Base-by-base conservation (phyloP, 129 eudicot species). In the Pittosporum tobira region DNA sequence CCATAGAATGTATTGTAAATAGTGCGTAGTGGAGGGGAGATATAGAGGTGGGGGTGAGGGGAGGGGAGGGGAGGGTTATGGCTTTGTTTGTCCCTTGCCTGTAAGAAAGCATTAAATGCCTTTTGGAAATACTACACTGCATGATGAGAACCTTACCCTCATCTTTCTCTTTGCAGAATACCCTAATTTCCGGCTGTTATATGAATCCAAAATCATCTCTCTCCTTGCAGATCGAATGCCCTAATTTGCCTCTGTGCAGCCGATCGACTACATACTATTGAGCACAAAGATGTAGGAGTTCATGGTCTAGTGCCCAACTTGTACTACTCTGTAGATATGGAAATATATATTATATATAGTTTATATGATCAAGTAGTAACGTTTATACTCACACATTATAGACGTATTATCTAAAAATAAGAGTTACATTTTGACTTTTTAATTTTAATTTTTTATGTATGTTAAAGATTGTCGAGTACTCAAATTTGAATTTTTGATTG, bases 101-200 rank as follows among this genome's bases (percentile, higher is more conserved):
- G 76, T 44, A 57, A n/a, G n/a, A n/a, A 55, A 8, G 60, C 66
- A 71, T 71, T 71, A n/a, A 71, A 43, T 71, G 70, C 30, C 18
- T 55, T 67, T 67, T 67, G 73, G 66, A 65, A 67, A 57, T 23
- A 67, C 65, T 51, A 37, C n/a, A n/a, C n/a, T n/a, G 26, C 8
- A 28, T 72, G 24, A 56, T 73, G 63, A 63, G 22, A 51, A 15
- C 38, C 20, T 21, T 11, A 27, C 49, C 53, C 48, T 46, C 9
- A 3, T 48, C 26, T 23, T 10, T 64, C 50, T 34, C 11, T 24
- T 1, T 15, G 18, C 31, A 23, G 31, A 31, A n/a, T 52, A 25
- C 18, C 9, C 38, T 38, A 51, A 49, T 50, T 36, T 49, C 20
- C 68, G 38, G 21, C 10, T 26, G 42, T 10, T 50, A 22, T 22